Evolutionary conservation across 768 basidiomycete genomes (phyloP).

Genomic region (Lactifluus rugatus): DNA sequence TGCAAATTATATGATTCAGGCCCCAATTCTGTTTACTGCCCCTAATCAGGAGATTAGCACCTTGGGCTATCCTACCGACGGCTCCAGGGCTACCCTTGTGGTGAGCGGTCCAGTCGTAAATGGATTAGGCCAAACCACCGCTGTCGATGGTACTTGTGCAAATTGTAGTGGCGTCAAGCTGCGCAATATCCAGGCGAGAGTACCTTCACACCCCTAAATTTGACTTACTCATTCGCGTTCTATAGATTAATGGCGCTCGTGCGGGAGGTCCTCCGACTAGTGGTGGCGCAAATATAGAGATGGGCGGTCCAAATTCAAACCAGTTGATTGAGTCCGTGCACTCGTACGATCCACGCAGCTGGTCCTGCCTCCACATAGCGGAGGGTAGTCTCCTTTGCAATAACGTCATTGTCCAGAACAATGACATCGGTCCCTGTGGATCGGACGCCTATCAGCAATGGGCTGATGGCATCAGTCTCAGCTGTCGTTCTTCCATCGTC

Average conservation of each 20-base stretch:
- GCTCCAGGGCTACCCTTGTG: constrained; percentile 56
- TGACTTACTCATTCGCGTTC: not conserved
- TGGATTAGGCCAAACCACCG: constrained; percentile 61
- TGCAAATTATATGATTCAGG: constrained; percentile 50
- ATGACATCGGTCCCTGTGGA: constrained; percentile 77
- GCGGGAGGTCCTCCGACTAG: constrained; percentile 38
- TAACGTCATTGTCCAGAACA: constrained; percentile 61
- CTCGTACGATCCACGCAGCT: constrained; percentile 67
- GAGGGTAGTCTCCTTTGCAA: constrained; percentile 61
- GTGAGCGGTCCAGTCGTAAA: constrained; percentile 55
- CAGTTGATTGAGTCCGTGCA: constrained; percentile 73
- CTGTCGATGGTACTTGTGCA: constrained; percentile 55
- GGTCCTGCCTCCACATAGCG: constrained; percentile 73
- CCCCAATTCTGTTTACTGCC: constrained; percentile 56
- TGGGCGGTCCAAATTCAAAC: constrained; percentile 64
- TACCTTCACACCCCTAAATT: not conserved
- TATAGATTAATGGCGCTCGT: constrained; percentile 72
- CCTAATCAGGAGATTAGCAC: constrained; percentile 78
- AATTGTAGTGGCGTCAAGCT: constrained; percentile 52
- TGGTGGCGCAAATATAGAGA: constrained; percentile 76
- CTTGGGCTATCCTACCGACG: constrained; percentile 58
- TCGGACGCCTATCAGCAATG: constrained; percentile 55
- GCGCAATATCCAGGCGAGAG: constrained; percentile 59
- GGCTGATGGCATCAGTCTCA: constrained; percentile 76
- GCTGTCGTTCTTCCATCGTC: constrained; percentile 51